These are phyloP conservation scores for Hebeloma cylindrosporum DNA, from an alignment of 768 basidiomycete species.

Conservation along the genomic window DNA sequence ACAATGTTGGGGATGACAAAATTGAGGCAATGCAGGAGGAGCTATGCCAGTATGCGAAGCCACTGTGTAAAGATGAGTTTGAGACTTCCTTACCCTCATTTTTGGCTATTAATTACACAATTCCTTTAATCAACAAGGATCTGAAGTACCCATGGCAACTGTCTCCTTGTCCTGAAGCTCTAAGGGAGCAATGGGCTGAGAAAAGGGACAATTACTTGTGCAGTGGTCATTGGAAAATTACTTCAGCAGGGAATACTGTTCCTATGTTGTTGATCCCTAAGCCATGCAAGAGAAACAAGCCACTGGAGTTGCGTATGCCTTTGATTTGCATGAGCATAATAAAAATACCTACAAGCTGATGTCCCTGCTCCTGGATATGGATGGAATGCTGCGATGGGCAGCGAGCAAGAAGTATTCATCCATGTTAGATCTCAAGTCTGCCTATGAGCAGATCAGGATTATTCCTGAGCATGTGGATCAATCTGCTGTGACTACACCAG, in stretches of 20 bases:
- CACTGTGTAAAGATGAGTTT: constrained; percentile 17
- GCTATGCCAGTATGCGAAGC: constrained; percentile 23
- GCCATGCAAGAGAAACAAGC: constrained; percentile 20
- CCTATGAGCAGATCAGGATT: constrained; percentile 43
- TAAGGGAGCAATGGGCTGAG: constrained; percentile 29
- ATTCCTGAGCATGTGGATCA: constrained; percentile 23
- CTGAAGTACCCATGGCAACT: constrained; percentile 33
- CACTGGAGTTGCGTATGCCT: constrained; percentile 29
- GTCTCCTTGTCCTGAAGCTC: constrained; percentile 38
- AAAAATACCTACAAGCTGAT: constrained; percentile 36
- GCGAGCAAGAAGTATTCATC: constrained; percentile 28
- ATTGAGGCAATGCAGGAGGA: constrained; percentile 18
- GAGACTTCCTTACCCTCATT: constrained; percentile 37
- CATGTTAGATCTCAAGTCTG: constrained; percentile 37
- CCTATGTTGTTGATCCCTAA: constrained; percentile 38
- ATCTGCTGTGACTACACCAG: constrained; percentile 32
- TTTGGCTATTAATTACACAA: constrained; percentile 40
- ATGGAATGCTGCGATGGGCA: constrained; percentile 34
- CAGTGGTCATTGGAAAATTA: constrained; percentile 30
- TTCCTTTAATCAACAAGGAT: constrained; percentile 38
- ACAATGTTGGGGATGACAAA: no score
- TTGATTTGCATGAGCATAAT: constrained; percentile 35
- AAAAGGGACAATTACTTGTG: constrained; percentile 30
- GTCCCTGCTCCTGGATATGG: constrained; percentile 41
- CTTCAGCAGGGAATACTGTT: constrained; percentile 30